Base-by-base conservation (phyloP, 202 grass and related monocot species). In the Thinopyrum obtusiflorum region DNA sequence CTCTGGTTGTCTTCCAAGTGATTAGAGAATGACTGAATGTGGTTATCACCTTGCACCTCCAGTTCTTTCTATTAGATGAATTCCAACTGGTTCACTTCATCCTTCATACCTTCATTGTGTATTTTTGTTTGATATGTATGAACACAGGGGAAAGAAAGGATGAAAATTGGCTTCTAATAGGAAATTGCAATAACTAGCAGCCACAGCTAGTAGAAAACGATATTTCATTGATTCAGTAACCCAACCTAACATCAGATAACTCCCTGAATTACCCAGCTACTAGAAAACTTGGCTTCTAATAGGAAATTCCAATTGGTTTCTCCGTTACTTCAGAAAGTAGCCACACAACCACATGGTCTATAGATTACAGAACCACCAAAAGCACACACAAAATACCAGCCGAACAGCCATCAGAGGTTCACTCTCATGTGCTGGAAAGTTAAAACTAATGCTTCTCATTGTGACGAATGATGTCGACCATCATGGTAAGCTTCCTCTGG, bases 401-500 rank as follows among this genome's bases (percentile, higher is more conserved):
- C 8, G 42, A 74, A 64, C 2, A 77, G 28, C 27, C 28, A 21
- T 5, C 4, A 21, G 7, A 29, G 21, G 3, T 33, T 70, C 11
- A 35, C 31, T 77, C 11, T 35, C 67, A 37, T 70, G 55, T 28
- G 15, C 21, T 79, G 60, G 33, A 42, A 40, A 18, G 32, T 40
- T 37, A 39, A 65, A 65, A 49, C 42, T 68, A 68, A 17, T 4
- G n/a, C 26, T 71, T 29, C 1, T 44, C 26, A 7, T 9, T 55
- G 49, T 67, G 70, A 40, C 3, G 79, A 76, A 82, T 76, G 46
- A 87, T 82, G 14, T 82, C 2, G 32, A 82, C 78, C 5, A 20
- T 73, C 69, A 87, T 87, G 3, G 61, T 44, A 57, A 82, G 85
- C 32, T 6, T 65, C 78, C 11, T 76, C 61, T 68, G 78, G 2